A percentile compares a stretch with the other conserved stretches of the same genome.
These are phyloP conservation scores for Aeschynomene evenia DNA, from an alignment of 306 rosid genomes.

Conservation along the genomic window DNA sequence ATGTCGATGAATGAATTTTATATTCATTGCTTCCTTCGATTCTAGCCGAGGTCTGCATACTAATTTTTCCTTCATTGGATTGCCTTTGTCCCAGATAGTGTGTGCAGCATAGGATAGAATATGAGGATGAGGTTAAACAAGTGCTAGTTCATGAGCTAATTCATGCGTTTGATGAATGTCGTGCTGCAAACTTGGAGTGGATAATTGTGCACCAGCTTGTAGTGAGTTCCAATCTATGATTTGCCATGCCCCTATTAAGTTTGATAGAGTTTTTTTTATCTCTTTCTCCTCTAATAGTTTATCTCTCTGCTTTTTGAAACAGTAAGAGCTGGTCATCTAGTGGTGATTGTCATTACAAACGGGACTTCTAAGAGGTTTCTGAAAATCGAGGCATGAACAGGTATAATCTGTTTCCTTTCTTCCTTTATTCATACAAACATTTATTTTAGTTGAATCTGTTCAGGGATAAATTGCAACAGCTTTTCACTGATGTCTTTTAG, in stretches of 20 bases:
- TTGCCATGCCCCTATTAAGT: background rate
- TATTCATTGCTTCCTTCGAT: background rate
- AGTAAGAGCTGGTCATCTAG: conserved; percentile 91
- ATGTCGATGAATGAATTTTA: background rate
- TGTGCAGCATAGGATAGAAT: conserved; percentile 58
- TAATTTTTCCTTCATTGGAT: conserved; percentile 22
- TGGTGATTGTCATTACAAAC: conserved; percentile 92
- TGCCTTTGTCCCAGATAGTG: conserved; percentile 51
- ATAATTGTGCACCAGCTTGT: conserved; percentile 93
- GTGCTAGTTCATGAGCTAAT: conserved; percentile 80
- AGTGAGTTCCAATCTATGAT: conserved; percentile 51
- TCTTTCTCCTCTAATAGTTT: background rate
- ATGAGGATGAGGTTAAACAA: conserved; percentile 83
- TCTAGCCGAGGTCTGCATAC: background rate
- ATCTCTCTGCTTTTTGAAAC: conserved; percentile 27
- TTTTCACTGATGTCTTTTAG: background rate
- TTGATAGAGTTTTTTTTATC: conserved; percentile 3
- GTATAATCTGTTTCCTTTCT: conserved; percentile 41
- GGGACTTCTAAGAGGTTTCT: conserved; percentile 65
- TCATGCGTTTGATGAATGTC: conserved; percentile 87
- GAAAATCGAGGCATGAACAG: conserved; percentile 73
- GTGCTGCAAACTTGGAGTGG: conserved; percentile 80
- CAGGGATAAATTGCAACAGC: background rate
- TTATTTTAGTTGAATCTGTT: conserved; percentile 16
- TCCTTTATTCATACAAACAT: background rate